Conservation (phyloP, 352 stramenopile genomes). For the Globisporangium abappressorium region DNA sequence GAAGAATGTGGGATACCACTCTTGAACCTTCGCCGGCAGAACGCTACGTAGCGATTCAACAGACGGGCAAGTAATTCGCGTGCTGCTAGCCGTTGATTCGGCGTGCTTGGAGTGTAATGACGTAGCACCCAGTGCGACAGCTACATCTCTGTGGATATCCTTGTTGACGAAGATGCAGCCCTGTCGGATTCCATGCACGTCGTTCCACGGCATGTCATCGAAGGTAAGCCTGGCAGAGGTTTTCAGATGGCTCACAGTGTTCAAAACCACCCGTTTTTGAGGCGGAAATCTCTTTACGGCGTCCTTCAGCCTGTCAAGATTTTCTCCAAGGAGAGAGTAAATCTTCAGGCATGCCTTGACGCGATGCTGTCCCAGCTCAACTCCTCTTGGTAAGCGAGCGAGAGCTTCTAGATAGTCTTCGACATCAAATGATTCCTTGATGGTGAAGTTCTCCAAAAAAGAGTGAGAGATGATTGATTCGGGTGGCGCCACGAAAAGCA, state of each 20-base stretch:
- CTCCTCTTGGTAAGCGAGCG: constrained; percentile 33
- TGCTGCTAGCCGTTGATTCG: constrained; percentile 55
- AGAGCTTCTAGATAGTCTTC: constrained; percentile 60
- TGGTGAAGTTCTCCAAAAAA: constrained; percentile 49
- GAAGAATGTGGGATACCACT: constrained; percentile 50
- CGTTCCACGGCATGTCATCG: constrained; percentile 81
- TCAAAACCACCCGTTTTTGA: constrained; percentile 43
- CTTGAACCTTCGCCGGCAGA: constrained; percentile 25
- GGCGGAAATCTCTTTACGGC: constrained; percentile 25
- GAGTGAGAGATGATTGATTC: constrained; percentile 55
- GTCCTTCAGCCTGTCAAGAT: constrained; percentile 25
- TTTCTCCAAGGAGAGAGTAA: constrained; percentile 38
- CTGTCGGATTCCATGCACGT: constrained; percentile 49
- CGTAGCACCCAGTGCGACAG: constrained; percentile 43
- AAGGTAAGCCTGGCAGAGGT: constrained; percentile 39
- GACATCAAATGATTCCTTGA: constrained; percentile 47
- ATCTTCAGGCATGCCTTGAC: constrained; percentile 46
- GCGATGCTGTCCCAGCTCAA: constrained; percentile 23
- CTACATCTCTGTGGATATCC: constrained; percentile 40
- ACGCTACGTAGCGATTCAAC: constrained; percentile 34
- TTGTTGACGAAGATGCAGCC: constrained; percentile 53
- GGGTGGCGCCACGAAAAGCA: constrained; percentile 56
- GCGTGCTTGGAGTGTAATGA: constrained; percentile 67
- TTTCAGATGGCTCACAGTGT: constrained; percentile 31
- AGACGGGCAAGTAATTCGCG: constrained; percentile 42